Percentiles rank a stretch among this genome's conserved stretches.
Conservation (phyloP, 78 protist species). For the Reticulomyxa filosa region DNA sequence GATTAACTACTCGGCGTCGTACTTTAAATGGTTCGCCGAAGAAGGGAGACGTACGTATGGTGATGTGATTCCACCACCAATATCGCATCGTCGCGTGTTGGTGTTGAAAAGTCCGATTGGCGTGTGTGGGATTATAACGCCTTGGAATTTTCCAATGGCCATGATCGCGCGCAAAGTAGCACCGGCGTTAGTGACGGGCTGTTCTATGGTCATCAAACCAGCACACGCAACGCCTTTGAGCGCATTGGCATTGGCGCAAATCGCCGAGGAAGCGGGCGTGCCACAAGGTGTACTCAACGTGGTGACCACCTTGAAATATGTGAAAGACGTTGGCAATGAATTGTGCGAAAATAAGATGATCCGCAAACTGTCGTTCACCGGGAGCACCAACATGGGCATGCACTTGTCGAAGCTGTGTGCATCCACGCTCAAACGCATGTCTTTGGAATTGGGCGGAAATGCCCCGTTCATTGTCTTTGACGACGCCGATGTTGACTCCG, state of each 20-base stretch:
- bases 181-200: constrained; percentile 14
- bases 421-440: constrained; percentile 16
- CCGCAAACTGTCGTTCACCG: not conserved
- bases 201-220: constrained; percentile 26
- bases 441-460: constrained; percentile 34
- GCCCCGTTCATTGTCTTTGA: constrained; percentile 33
- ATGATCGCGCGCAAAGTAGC: constrained; percentile 33
- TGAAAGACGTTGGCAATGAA: not conserved
- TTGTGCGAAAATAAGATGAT: not conserved
- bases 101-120: constrained; percentile 27
- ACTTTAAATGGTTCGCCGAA: constrained; percentile 2
- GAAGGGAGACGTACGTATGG: not conserved
- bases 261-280: constrained; percentile 15
- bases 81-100: not conserved
- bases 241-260: constrained; percentile 15
- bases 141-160: constrained; percentile 35
- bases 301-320: constrained; percentile 3
- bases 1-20: not conserved
- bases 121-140: constrained; percentile 22
- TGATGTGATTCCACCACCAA: not conserved
- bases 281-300: constrained; percentile 21
- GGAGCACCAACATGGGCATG: not conserved
- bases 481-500: constrained; percentile 29
- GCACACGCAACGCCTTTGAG: constrained; percentile 18
- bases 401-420: not conserved